These are phyloP conservation scores for Trypanosomatidae sp. DNA, from an alignment of 208 protist species.

Conservation along the genomic window DNA sequence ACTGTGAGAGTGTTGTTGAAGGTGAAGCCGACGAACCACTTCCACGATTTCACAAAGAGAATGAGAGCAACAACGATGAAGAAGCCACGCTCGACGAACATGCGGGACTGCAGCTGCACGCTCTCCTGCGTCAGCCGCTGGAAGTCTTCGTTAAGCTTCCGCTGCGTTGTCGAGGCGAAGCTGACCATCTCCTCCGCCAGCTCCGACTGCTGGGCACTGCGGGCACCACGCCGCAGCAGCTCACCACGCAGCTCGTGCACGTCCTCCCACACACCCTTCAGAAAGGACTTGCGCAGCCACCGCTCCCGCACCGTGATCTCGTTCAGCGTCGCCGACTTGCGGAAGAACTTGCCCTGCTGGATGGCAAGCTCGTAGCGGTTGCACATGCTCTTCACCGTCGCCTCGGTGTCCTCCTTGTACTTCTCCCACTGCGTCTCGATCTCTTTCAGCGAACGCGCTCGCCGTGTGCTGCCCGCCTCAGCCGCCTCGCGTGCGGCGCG, in stretches of 20 bases:
- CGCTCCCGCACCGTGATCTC: slow-evolving; percentile 87
- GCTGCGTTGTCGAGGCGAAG: slow-evolving; percentile 78
- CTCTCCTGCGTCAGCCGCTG: slow-evolving; percentile 81
- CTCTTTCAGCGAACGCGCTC: slow-evolving; percentile 65
- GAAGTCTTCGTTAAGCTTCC: slow-evolving; percentile 89
- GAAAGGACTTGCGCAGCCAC: slow-evolving; percentile 86
- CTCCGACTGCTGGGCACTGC: slow-evolving; percentile 87
- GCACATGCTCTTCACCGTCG: slow-evolving; percentile 79
- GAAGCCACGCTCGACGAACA: slow-evolving; percentile 73
- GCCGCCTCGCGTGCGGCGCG: slow-evolving; percentile 33
- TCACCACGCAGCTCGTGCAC: slow-evolving; percentile 89
- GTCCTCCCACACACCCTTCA: slow-evolving; percentile 89
- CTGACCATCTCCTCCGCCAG: slow-evolving; percentile 89
- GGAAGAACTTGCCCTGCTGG: slow-evolving; percentile 82
- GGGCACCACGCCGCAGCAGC: slow-evolving; percentile 82
- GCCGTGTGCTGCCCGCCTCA: slow-evolving; percentile 9
- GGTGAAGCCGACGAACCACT: slow-evolving; percentile 62
- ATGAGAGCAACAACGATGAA: slow-evolving; percentile 50
- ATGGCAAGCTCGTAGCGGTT: slow-evolving; percentile 88
- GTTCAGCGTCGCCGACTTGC: slow-evolving; percentile 78
- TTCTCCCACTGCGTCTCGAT: slow-evolving; percentile 72
- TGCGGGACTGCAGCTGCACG: slow-evolving; percentile 73
- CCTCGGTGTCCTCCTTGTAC: slow-evolving; percentile 70
- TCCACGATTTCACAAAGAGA: slow-evolving; percentile 83
- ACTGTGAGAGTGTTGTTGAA: slow-evolving; percentile 81